A percentile compares a stretch with the other conserved stretches of the same genome.
phyloP scores from a whole-genome alignment of 2,329 filamentous ascomycete genomes.

The Diaporthe eres region DNA sequence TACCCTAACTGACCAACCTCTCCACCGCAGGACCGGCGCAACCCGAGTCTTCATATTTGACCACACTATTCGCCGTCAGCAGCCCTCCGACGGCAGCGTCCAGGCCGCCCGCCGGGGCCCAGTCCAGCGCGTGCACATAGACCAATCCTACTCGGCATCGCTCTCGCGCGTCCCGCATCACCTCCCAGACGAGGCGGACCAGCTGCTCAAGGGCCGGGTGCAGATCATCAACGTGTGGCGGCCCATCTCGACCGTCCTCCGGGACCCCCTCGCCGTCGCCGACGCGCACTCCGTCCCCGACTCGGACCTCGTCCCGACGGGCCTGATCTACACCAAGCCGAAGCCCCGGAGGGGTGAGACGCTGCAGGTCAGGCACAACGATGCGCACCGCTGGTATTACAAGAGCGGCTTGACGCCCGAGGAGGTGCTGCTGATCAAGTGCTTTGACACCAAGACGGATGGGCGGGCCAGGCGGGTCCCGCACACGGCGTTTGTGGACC shows the following conservation, averaged over 20 bases:
- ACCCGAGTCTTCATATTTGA: conserved; percentile 31
- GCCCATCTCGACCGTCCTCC: conserved; percentile 61
- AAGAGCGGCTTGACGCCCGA: conserved; percentile 63
- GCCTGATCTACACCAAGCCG: conserved; percentile 51
- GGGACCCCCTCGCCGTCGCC: conserved; percentile 58
- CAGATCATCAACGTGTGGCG: conserved; percentile 63
- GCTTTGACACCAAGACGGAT: conserved; percentile 64
- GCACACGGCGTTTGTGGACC: conserved; percentile 46
- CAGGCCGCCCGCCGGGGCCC: conserved; percentile 49
- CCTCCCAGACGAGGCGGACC: conserved; percentile 45
- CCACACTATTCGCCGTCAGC: conserved; percentile 66
- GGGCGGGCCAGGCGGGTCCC: conserved; percentile 48
- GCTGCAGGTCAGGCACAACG: conserved; percentile 9
- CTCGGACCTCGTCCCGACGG: conserved; percentile 55
- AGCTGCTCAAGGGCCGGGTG: conserved; percentile 50
- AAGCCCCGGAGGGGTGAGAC: conserved; percentile 37
- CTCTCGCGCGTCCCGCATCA: conserved; percentile 43
- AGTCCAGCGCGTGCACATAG: conserved; percentile 63
- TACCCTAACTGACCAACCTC: not conserved
- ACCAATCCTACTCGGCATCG: conserved; percentile 52
- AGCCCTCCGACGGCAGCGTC: conserved; percentile 66
- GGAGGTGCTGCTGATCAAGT: conserved; percentile 73
- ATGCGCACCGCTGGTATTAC: conserved; percentile 62
- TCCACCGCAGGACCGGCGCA: conserved; percentile 57
- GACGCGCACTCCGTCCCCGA: conserved; percentile 55